These are phyloP conservation scores for Tolypocladium inflatum DNA, from an alignment of 2,329 filamentous ascomycete species.

Conservation along the genomic window DNA sequence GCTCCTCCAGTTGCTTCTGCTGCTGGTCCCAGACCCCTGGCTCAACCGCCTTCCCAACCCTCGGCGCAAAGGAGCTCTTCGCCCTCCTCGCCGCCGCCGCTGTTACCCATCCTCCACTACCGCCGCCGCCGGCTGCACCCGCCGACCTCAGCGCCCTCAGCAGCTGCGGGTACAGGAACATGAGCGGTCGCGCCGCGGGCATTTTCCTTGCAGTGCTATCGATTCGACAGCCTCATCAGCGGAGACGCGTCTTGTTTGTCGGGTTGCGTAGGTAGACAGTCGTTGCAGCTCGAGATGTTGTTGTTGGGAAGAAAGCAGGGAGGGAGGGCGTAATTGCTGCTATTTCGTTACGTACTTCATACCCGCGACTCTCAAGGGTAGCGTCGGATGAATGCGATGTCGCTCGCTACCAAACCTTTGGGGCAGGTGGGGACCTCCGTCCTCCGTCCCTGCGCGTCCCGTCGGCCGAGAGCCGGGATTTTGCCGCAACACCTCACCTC, in stretches of 20 bases:
- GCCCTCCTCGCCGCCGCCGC: conserved; percentile 29
- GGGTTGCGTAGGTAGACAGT: neutral
- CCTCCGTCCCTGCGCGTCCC: neutral
- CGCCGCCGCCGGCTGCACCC: neutral
- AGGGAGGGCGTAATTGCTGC: neutral
- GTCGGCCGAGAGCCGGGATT: neutral
- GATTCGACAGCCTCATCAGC: neutral
- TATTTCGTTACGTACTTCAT: neutral
- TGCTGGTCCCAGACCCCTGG: conserved; percentile 27
- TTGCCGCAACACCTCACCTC: neutral
- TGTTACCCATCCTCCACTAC: conserved; percentile 25
- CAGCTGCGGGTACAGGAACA: conserved; percentile 60
- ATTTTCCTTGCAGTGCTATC: conserved; percentile 28
- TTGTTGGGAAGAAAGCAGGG: neutral
- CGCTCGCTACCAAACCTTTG: neutral
- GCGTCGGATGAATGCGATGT: neutral
- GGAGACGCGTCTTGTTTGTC: neutral
- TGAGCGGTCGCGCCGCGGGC: conserved; percentile 49
- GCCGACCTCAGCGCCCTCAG: conserved; percentile 36
- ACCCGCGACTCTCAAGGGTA: neutral
- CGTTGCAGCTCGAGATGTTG: neutral
- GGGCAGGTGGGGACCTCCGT: neutral
- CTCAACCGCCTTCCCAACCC: conserved; percentile 54
- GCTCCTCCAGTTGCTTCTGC: conserved; percentile 6
- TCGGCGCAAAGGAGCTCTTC: conserved; percentile 38